Conservation (phyloP, 306 rosid genomes). For the Fragaria vesca region DNA sequence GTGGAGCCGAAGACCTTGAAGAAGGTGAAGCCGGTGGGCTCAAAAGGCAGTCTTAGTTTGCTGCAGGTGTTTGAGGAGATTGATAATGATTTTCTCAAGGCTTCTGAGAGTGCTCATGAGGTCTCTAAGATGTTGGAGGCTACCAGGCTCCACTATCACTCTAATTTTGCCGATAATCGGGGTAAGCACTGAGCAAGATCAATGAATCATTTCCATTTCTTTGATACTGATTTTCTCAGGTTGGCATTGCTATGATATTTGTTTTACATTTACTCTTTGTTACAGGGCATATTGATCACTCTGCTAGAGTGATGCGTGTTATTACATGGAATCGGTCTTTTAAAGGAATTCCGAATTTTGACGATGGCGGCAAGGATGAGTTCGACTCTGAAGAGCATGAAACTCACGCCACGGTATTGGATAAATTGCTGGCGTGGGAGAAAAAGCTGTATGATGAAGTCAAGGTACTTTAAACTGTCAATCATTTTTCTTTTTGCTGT, state of each 20-base stretch:
- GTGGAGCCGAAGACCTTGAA: slow-evolving; percentile 25
- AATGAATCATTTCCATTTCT: neutral
- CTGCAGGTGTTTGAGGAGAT: slow-evolving; percentile 47
- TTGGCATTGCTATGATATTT: neutral
- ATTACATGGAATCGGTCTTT: slow-evolving; percentile 94
- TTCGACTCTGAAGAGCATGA: slow-evolving; percentile 71
- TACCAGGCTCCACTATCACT: slow-evolving; percentile 85
- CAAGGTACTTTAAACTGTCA: slow-evolving; percentile 43
- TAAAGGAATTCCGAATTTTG: slow-evolving; percentile 50
- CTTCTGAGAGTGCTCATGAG: slow-evolving; percentile 84
- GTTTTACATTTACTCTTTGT: neutral
- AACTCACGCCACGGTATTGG: slow-evolving; percentile 92
- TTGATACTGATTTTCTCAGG: neutral
- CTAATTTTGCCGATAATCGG: slow-evolving; percentile 93
- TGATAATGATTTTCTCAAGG: slow-evolving; percentile 86
- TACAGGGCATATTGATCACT: slow-evolving; percentile 92
- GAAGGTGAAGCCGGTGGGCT: slow-evolving; percentile 47
- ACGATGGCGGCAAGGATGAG: slow-evolving; percentile 71
- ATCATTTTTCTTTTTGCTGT: neutral
- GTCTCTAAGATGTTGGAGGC: slow-evolving; percentile 98
- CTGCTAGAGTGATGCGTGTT: slow-evolving; percentile 88
- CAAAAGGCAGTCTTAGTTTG: slow-evolving; percentile 36
- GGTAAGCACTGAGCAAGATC: slow-evolving; percentile 33
- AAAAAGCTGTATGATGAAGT: slow-evolving; percentile 95
- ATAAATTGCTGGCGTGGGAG: slow-evolving; percentile 97